Percentiles rank a stretch among this genome's conserved stretches.
These are phyloP conservation scores for Termitomyces eurrhizus DNA, from an alignment of 768 basidiomycete genomes.

Conservation along the genomic window DNA sequence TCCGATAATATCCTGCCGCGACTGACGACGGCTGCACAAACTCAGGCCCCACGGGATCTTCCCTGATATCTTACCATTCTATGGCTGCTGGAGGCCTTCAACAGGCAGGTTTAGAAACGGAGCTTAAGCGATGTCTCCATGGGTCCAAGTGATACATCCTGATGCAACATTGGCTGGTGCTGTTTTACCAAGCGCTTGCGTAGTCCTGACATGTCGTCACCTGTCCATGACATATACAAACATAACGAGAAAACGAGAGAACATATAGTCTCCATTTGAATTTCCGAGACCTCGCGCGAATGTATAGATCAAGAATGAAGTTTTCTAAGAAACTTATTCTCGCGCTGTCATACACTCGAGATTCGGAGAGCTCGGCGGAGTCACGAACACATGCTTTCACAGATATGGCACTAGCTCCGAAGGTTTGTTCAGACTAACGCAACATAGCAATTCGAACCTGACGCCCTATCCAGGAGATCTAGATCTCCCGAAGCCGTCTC, in stretches of 20 bases:
- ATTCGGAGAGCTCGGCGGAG: constrained; percentile 2
- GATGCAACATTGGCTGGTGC: not conserved
- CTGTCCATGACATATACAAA: not conserved
- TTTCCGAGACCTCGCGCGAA: constrained; percentile 17
- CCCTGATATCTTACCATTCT: not conserved
- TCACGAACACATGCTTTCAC: not conserved
- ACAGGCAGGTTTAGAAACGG: not conserved
- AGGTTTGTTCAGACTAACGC: not conserved
- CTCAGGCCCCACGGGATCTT: constrained; percentile 11
- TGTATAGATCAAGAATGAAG: not conserved
- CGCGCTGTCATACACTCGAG: constrained; percentile 16
- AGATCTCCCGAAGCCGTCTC: not conserved
- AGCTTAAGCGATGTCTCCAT: not conserved
- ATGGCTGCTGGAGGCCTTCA: not conserved
- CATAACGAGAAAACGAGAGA: constrained; percentile 6
- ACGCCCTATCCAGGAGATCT: not conserved
- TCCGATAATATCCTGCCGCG: constrained; percentile 9
- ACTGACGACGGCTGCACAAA: not conserved
- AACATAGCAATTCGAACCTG: not conserved
- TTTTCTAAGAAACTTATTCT: constrained; percentile 4
- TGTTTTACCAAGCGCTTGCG: not conserved
- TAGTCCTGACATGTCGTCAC: not conserved
- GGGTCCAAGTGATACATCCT: not conserved
- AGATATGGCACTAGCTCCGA: not conserved
- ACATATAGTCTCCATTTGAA: constrained; percentile 1